Evolutionary conservation across 2,329 filamentous ascomycete species (phyloP).

Genomic region (Pseudogymnoascus sp.): DNA sequence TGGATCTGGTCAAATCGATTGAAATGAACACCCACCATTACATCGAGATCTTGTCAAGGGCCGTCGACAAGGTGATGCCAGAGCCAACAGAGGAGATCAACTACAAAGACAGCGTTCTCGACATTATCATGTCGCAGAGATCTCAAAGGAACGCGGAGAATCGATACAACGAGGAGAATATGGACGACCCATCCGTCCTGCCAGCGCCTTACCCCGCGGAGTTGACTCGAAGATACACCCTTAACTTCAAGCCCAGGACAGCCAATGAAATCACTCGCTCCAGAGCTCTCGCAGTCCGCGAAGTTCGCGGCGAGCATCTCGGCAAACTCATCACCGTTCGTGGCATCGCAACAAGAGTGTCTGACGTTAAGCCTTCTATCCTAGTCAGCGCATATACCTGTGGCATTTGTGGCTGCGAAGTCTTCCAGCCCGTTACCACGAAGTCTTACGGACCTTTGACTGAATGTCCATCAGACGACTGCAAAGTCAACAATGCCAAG

Average conservation of each 20-base stretch:
- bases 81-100: constrained; percentile 68
- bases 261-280: constrained; percentile 54
- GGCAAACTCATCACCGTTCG: constrained; percentile 89
- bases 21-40: constrained; percentile 92
- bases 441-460: constrained; percentile 85
- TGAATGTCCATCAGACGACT: constrained; percentile 84
- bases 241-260: constrained; percentile 92
- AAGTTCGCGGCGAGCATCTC: constrained; percentile 87
- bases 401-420: constrained; percentile 91
- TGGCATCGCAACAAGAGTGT: constrained; percentile 89
- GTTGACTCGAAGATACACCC: constrained; percentile 84
- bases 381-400: constrained; percentile 97
- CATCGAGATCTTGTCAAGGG: constrained; percentile 80
- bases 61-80: constrained; percentile 82
- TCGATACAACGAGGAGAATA: constrained; percentile 55
- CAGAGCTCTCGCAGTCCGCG: constrained; percentile 75
- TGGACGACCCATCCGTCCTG: constrained; percentile 54
- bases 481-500: constrained; percentile 81
- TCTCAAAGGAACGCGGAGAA: constrained; percentile 77
- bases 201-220: constrained; percentile 83
- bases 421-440: constrained; percentile 90
- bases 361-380: constrained; percentile 96
- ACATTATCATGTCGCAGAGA: constrained; percentile 91
- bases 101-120: constrained; percentile 95
- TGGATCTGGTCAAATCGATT: constrained; percentile 74